Evolutionary conservation across 2,329 filamentous ascomycete genomes (phyloP).

Genomic region (Penicillium sp.): DNA sequence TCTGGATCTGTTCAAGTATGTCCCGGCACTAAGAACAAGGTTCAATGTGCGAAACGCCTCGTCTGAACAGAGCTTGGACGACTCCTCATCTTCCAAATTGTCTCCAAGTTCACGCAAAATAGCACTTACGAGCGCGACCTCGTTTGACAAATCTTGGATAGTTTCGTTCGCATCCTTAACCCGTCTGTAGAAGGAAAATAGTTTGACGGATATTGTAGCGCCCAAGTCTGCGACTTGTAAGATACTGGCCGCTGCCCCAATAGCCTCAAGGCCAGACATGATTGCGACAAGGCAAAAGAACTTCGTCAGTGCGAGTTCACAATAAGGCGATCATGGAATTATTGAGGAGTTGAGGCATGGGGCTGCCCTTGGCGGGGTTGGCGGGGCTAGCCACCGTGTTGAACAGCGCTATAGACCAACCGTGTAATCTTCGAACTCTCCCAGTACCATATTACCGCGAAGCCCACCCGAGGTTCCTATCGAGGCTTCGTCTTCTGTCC

Average conservation of each 20-base stretch:
- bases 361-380: too few relatives aligned
- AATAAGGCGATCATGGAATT: too few relatives aligned
- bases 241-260: constrained; percentile 29
- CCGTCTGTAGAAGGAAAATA: constrained; percentile 31
- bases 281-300: background rate
- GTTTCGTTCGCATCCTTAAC: constrained; percentile 25
- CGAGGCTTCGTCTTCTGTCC: too few relatives aligned
- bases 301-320: too few relatives aligned
- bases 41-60: constrained; percentile 10
- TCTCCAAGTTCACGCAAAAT: constrained; percentile 30
- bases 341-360: too few relatives aligned
- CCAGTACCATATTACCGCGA: too few relatives aligned
- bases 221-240: constrained; percentile 32
- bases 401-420: too few relatives aligned
- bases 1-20: constrained; percentile 22
- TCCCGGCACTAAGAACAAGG: constrained; percentile 15
- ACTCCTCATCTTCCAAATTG: constrained; percentile 17
- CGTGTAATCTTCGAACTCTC: too few relatives aligned
- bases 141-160: constrained; percentile 25
- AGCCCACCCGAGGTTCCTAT: too few relatives aligned
- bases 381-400: too few relatives aligned
- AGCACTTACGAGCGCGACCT: constrained; percentile 29
- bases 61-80: constrained; percentile 16
- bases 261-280: constrained; percentile 21
- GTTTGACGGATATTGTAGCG: constrained; percentile 25